Percentiles rank a stretch among this genome's conserved stretches.
Evolutionary conservation across 1,284 basidiomycete genomes (phyloP).

Genomic region (Termitomyces sp.): DNA sequence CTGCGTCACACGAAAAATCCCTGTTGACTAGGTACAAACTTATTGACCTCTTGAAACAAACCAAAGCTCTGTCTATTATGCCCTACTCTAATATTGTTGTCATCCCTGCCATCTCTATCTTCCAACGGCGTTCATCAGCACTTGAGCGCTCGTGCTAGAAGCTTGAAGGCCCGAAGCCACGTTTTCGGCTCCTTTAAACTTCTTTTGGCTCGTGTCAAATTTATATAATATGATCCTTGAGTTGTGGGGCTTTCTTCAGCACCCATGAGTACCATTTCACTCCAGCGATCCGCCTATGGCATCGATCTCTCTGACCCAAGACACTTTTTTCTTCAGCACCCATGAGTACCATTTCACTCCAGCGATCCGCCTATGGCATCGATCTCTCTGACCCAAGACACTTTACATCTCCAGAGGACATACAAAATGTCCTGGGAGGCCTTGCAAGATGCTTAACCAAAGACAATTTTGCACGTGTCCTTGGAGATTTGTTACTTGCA

Average conservation of each 20-base stretch:
- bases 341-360: not conserved
- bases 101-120: not conserved
- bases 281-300: slow-evolving; percentile 16
- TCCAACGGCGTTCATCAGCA: not conserved
- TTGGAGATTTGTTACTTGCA: slow-evolving; percentile 19
- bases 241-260: not conserved
- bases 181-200: slow-evolving; percentile 3
- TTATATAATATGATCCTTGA: not conserved
- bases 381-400: slow-evolving; percentile 18
- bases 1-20: not conserved
- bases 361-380: slow-evolving; percentile 17
- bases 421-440: slow-evolving; percentile 18
- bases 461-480: slow-evolving; percentile 13
- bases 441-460: slow-evolving; percentile 20
- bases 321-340: not conserved
- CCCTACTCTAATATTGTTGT: not conserved
- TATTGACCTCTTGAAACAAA: not conserved
- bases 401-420: slow-evolving; percentile 16
- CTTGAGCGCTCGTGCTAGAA: not conserved
- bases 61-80: not conserved
- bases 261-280: not conserved
- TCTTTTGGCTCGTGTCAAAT: slow-evolving; percentile 6
- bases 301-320: slow-evolving; percentile 19
- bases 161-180: not conserved
- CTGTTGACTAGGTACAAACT: not conserved